Evolutionary conservation across 2,329 filamentous ascomycete species (phyloP), one percentile per base, ranked within the genome.

Genomic region (Xylaria sp.): DNA sequence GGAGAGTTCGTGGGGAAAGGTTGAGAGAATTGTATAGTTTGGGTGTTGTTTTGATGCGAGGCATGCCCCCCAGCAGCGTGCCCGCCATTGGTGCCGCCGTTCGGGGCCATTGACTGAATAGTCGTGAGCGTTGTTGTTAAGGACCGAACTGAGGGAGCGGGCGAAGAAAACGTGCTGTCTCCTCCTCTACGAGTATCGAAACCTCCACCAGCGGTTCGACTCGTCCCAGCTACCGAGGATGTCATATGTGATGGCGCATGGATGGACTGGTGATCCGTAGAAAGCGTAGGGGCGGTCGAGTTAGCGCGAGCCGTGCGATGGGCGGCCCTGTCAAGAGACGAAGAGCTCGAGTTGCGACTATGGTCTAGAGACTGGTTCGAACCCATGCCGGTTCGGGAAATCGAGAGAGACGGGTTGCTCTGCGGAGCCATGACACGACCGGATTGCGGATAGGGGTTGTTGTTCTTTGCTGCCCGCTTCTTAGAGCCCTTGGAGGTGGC

Each of bases 401-500:
- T 91, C 76, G 86, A 85, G 69, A 88, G 84, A 2, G 88, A 90
- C 63, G 83, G 82, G 54, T 84, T 84, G 77, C 86, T 88, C 66
- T 83, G 84, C 75, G 82, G 72, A 66, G 77, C 74, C 70, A 81
- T 80, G 68, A 89, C 77, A 54, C 87, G 87, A 68, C 92, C 92
- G 2, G 94, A 97, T 75, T 95, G 87, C 9, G 93, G 93, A 78
- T 98, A 98, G n/a, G 94, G 94, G 78, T 95, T 95, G 84, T 97
- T 97, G 80, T 91, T 91, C 77, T 90, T 89, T 60, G 85, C 83
- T 20, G 82, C 79, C 57, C 84, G 86, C 81, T 91, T 92, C 81
- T 91, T 92, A 63, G 79, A 74, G 64, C 73, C 73, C 37, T 80
- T 81, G 62, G 84, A 79, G 50, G 78, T 74, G 61, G 76, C 76